phyloP scores from a whole-genome alignment of 208 protist species.

The Crithidia expoeki region DNA sequence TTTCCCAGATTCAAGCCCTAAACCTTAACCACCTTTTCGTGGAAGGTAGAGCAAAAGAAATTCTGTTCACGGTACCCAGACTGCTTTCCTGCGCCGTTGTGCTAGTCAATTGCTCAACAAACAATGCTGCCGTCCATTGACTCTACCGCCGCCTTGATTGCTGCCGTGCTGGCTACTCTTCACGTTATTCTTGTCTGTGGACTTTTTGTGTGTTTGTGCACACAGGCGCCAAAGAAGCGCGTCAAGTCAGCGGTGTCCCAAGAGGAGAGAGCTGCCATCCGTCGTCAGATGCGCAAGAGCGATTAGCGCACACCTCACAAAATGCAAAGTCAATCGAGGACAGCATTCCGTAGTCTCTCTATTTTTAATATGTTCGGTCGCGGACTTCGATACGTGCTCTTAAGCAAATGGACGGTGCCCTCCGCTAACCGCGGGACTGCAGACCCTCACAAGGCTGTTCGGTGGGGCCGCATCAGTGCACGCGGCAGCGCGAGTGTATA shows the following conservation, averaged over 20 bases:
- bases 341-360: background rate
- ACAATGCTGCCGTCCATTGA: conserved; percentile 21
- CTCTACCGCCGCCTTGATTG: conserved; percentile 27
- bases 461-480: conserved; percentile 45
- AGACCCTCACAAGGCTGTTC: conserved; percentile 3
- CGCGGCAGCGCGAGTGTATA: conserved; percentile 21
- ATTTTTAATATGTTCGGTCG: background rate
- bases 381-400: background rate
- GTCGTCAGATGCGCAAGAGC: conserved; percentile 25
- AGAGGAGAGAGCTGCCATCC: conserved; percentile 25
- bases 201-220: conserved; percentile 35
- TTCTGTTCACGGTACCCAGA: no score
- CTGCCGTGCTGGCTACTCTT: conserved; percentile 19
- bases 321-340: background rate
- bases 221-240: conserved; percentile 29
- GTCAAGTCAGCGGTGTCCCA: conserved; percentile 2
- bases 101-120: no score
- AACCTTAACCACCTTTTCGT: no score
- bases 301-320: background rate
- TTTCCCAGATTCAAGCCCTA: no score
- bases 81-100: no score
- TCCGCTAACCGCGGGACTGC: background rate
- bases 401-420: conserved; percentile 23
- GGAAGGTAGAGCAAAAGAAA: no score
- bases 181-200: conserved; percentile 36